Evolutionary conservation across 306 rosid genomes (phyloP), one percentile per base, ranked within the genome.

Genomic region (Trifolium repens): DNA sequence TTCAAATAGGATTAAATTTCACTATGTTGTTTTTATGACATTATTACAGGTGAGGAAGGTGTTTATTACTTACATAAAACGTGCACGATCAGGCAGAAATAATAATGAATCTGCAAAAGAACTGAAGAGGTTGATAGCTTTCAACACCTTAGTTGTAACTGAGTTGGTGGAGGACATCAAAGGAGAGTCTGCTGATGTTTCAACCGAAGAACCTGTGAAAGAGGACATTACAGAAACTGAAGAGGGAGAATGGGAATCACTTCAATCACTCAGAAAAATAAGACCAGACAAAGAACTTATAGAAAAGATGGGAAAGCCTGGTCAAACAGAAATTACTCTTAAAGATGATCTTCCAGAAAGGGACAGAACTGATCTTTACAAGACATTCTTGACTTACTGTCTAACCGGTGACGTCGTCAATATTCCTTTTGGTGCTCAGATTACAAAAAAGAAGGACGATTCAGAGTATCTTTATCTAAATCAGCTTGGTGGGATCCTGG

Each of bases 291-390:
- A 92, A 84, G 91, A 90, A 69, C 91, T 91, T 67, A 15, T 67
- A 27, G 92, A 83, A 2, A 92, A 81, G 85, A 55, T 89, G 96
- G 96, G 89, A 72, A 94, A 88, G 84, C 81, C 97, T 70, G 90
- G 99, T 68, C 97, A 92, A 92, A 90, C 91, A 27, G 97, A 90
- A 87, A 94, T 94, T 79, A 92, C 89, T 63, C 91, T 94, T 54
- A 92, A 87, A 81, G 99, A 92, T 77, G 99, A 92, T 78, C 92
- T 94, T 83, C 88, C 91, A 27, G 93, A 87, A 53, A 88, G 93
- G 72, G 99, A 94, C 8, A 86, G 96, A 79, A 80, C 91, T 67
- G 99, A 91, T 78, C 93, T 94, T 19, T 94, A 94, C 88, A 94
- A 92, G 85, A 89, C 93, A 53, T 94, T 87, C 83, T 85, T 94